These are phyloP conservation scores for Cystobasidium sp. DNA, from an alignment of 1,284 basidiomycete species.

Conservation along the genomic window DNA sequence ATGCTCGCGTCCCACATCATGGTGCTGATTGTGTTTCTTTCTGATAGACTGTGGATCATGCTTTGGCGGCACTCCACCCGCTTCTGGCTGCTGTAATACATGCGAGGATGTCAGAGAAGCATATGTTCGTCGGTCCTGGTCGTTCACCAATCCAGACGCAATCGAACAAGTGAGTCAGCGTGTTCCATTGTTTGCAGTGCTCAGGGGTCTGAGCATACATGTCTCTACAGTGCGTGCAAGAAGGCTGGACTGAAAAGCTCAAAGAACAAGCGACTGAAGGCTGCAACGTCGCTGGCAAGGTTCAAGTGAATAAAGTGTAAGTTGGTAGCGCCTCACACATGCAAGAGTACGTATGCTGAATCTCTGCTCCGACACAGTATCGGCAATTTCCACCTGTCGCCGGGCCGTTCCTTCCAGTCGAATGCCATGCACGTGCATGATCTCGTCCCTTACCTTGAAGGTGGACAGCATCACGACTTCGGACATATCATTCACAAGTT, in stretches of 20 bases:
- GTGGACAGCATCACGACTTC: slow-evolving; percentile 88
- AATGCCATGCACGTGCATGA: slow-evolving; percentile 84
- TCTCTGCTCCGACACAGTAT: slow-evolving; percentile 60
- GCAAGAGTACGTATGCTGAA: slow-evolving; percentile 68
- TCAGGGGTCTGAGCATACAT: not conserved
- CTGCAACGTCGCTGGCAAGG: slow-evolving; percentile 86
- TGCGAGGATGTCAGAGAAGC: slow-evolving; percentile 93
- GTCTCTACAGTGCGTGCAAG: slow-evolving; percentile 74
- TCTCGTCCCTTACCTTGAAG: slow-evolving; percentile 91
- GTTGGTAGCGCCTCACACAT: slow-evolving; percentile 57
- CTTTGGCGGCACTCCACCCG: slow-evolving; percentile 84
- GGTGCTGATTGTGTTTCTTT: not conserved
- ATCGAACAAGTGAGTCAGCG: slow-evolving; percentile 89
- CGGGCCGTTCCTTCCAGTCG: slow-evolving; percentile 93
- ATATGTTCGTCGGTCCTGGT: slow-evolving; percentile 93
- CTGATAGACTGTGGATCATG: slow-evolving; percentile 79
- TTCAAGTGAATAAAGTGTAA: slow-evolving; percentile 92
- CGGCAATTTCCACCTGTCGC: slow-evolving; percentile 58
- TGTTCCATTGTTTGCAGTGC: slow-evolving; percentile 49
- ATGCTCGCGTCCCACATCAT: not conserved
- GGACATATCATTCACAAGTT: slow-evolving; percentile 67
- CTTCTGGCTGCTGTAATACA: slow-evolving; percentile 81
- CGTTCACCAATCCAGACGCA: slow-evolving; percentile 83
- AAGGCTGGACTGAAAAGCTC: slow-evolving; percentile 94
- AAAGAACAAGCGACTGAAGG: slow-evolving; percentile 91